A percentile compares a stretch with the other conserved stretches of the same genome.
Conservation (phyloP, 2,329 filamentous ascomycete genomes). For the Venturia pyrina region DNA sequence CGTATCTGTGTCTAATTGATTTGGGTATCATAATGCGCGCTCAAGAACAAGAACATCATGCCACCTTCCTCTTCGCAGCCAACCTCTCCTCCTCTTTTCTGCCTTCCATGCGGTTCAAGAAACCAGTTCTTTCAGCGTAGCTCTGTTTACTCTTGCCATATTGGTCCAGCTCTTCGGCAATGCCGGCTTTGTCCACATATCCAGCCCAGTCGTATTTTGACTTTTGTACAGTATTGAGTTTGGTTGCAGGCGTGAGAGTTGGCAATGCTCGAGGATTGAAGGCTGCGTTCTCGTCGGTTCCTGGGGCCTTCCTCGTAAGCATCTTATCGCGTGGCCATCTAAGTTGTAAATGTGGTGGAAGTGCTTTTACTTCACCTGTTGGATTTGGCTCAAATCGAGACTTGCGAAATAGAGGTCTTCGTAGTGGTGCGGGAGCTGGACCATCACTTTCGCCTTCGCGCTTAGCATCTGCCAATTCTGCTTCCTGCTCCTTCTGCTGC, state of each 20-base stretch:
- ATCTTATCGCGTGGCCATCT: constrained; percentile 24
- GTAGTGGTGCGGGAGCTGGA: constrained; percentile 16
- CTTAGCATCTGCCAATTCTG: constrained; percentile 16
- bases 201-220: constrained; percentile 55
- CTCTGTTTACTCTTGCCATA: constrained; percentile 53
- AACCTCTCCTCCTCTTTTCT: constrained; percentile 46
- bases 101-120: constrained; percentile 48
- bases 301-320: constrained; percentile 5
- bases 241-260: constrained; percentile 31
- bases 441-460: constrained; percentile 24
- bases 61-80: constrained; percentile 21
- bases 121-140: constrained; percentile 52
- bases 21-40: constrained; percentile 1
- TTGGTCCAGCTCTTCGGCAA: constrained; percentile 50
- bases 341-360: constrained; percentile 35
- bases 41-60: constrained; percentile 1
- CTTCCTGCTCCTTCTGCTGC: constrained; percentile 12
- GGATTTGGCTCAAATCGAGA: constrained; percentile 43
- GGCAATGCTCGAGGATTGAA: neutral
- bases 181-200: constrained; percentile 51
- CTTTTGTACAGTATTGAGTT: constrained; percentile 58
- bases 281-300: constrained; percentile 16
- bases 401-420: constrained; percentile 34
- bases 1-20: neutral
- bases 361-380: constrained; percentile 34